Evolutionary conservation across 2,329 filamentous ascomycete species (phyloP), one percentile per base, ranked within the genome.

Genomic region (Zymoseptoria ardabiliae): DNA sequence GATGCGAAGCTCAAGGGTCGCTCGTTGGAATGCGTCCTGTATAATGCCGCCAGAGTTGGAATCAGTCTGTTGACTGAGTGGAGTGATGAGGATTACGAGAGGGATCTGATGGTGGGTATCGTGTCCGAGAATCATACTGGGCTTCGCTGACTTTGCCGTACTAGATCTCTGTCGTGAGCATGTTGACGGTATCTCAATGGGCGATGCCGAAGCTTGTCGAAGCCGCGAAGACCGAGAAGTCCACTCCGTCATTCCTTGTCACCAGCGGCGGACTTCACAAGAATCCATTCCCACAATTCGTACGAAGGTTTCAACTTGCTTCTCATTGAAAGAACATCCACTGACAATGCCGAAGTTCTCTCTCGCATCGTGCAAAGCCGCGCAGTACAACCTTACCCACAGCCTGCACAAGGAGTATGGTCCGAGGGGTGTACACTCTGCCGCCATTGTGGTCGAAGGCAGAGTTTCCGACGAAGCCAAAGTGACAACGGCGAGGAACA

Each of bases 41-140:
- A 76, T 72, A 82, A 82, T 61, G 79, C 80, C 0, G 80, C 80
- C 1, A 69, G 76, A 0, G 75, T 81, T 2, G 71, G 72, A 76
- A 73, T 9, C 66, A 72, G 1, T 68, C 79, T n/a, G 22, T 23
- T 41, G 35, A 17, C 35, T 11, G 35, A 41, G 8, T 41, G 35
- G 35, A 41, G 35, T 10, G 35, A 41, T 41, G 35, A 41, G 35
- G 76, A 80, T 25, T 74, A 82, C 5, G 69, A 80, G 19, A 72
- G 76, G 53, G 80, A 82, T 59, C 75, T 81, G 54, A 77, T 75
- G 67, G 79, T 80, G 63, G 20, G 55, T 57, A 19, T 1, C 22
- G 21, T 8, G 41, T 8, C 5, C 19, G 20, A 41, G 2, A 30
- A 35, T 20, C 2, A 11, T 45, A 21, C 52, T 56, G 19, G 19